Evolutionary conservation across 768 basidiomycete species (phyloP), one percentile per base, ranked within the genome.

Genomic region (Chalciporus sphaerocephalus): DNA sequence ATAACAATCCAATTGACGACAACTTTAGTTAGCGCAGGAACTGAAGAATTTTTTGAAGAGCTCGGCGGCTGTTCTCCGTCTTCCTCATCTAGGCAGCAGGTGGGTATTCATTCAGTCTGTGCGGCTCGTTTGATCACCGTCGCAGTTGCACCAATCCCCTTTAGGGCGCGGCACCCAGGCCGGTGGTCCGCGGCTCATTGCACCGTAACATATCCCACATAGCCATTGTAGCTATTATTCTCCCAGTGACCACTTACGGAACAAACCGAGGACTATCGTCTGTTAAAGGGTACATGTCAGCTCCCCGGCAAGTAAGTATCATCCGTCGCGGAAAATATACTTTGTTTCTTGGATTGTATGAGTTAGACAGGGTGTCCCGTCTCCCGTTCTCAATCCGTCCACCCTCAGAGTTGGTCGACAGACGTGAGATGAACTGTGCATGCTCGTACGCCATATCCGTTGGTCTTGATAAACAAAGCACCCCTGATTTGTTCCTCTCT

Each of bases 211-310:
- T 15, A 6, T 5, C 27, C 7, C 27, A 10, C 8, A 28, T 10
- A 3, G 27, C 3, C 27, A 28, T 12, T 25, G 6, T 6, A 10
- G 24, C 27, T 28, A 28, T 10, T 12, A 12, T 28, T 34, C 13
- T 46, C 15, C 23, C 45, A 28, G 56, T 57, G 53, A 38, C 54
- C 58, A 57, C 54, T 50, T 28, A 58, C 56, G 2, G 17, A 2
- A 28, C 28, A 17, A 37, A 17, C 5, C 42, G 40, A 48, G 41
- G 46, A 25, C 25, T 33, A 8, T 25, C 17, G 28, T 42, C 23
- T 27, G 17, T 33, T 36, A 38, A 32, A 24, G 49, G 37, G 33
- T 16, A 39, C 23, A 36, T 41, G 35, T 30, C 11, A 28, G 17
- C 33, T 15, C 28, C 13, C 24, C 17, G 40, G 46, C 55, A 44